These are phyloP conservation scores for Castanea mollissima DNA, from an alignment of 306 rosid genomes.

Conservation along the genomic window DNA sequence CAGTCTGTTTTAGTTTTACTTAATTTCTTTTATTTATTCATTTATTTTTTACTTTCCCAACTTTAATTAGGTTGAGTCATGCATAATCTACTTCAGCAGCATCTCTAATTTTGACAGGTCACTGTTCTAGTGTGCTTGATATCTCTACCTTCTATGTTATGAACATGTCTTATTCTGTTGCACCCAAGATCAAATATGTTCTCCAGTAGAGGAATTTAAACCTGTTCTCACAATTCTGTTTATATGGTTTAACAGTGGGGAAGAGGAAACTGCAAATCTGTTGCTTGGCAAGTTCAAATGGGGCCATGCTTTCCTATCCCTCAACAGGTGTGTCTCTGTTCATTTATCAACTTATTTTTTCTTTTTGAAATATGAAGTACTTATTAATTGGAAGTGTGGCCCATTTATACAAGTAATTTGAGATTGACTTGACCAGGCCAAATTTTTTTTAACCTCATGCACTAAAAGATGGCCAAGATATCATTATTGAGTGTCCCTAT, in stretches of 20 bases:
- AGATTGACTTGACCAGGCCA: constrained; percentile 9
- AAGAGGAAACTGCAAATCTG: constrained; percentile 81
- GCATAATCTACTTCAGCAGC: neutral
- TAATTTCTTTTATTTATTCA: neutral
- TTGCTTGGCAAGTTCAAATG: constrained; percentile 94
- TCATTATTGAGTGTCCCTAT: neutral
- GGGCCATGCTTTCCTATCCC: constrained; percentile 91
- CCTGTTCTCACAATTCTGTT: constrained; percentile 1
- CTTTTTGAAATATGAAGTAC: neutral
- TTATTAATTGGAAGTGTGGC: neutral
- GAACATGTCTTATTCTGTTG: constrained; percentile 3
- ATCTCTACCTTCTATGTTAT: neutral
- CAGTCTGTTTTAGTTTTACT: neutral
- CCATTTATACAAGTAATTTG: neutral
- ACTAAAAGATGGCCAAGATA: neutral
- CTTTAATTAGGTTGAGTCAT: neutral
- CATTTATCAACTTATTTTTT: neutral
- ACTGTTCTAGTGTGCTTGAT: constrained; percentile 9
- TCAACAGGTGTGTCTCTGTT: constrained; percentile 59
- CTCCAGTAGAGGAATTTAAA: neutral
- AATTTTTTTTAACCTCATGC: neutral
- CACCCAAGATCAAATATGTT: constrained; percentile 1
- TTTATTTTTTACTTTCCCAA: neutral
- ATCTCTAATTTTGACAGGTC: neutral
- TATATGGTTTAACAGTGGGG: constrained; percentile 63